Base-by-base conservation (phyloP, 768 basidiomycete species). In the Dacryopinax primogenitus region DNA sequence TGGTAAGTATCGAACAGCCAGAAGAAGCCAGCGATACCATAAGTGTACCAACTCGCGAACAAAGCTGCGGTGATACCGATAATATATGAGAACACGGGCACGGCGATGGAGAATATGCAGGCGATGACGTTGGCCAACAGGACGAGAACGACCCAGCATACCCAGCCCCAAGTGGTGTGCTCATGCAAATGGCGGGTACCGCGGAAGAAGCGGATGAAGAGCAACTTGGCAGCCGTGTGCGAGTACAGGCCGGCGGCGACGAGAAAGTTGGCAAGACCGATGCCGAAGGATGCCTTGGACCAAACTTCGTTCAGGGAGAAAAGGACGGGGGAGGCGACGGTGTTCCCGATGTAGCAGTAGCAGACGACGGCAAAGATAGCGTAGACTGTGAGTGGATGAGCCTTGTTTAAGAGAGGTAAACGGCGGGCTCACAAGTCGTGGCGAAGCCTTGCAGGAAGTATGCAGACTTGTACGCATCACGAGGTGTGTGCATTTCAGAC, bases 41-140 rank as follows among this genome's bases (percentile, higher is more conserved):
- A 82, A 15, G 82, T 83, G 69, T 81, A 84, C 81, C 83, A 83
- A n/a, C 80, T 77, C 7, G 82, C 82, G 67, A 84, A 83, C 23
- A 83, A 73, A 18, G 81, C 74, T 9, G 82, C 82, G 13, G 80
- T 72, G 66, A 83, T 79, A 15, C 82, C 80, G 33, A 81, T 81
- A 36, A 83, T 72, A 68, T 81, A 78, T 23, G 80, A 82, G 68
- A 83, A 82, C 36, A 83, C 82, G 1, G 82, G 82, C 3, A 84
- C 81, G 1, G 80, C 76, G 41, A 78, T 74, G 34, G 80, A 80
- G 62, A 83, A 72, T 23, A 82, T 69, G 69, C 80, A 81, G 0
- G 80, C 79, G 32, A 78, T 67, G 0, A 75, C 74, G 32, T 76
- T 76, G 1, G 76, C 73, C 30, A 71, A 69, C 58, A 81, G 72